These are phyloP conservation scores for Chaetoceros tenuissimus DNA, from an alignment of 108 stramenopile species.

Conservation along the genomic window DNA sequence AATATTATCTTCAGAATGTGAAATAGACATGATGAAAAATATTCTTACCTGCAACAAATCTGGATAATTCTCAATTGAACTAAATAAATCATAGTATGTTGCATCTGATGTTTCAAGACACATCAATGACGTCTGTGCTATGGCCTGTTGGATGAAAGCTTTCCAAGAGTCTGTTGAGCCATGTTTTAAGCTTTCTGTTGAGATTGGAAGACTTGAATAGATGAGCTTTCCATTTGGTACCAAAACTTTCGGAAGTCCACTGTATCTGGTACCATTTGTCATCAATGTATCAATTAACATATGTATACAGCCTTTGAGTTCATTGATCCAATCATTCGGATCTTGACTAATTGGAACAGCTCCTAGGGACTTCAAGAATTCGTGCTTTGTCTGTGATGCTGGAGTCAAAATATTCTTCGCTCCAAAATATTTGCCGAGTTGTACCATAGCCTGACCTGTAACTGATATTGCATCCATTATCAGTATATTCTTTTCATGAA, in stretches of 20 bases:
- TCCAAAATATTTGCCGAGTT: constrained; percentile 18
- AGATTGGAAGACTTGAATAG: background rate
- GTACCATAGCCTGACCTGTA: constrained; percentile 20
- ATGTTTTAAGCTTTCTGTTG: background rate
- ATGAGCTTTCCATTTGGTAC: background rate
- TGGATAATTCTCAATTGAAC: background rate
- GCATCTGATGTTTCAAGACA: background rate
- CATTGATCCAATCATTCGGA: constrained; percentile 8
- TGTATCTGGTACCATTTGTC: constrained; percentile 1
- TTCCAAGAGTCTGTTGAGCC: constrained; percentile 1
- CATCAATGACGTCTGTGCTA: background rate
- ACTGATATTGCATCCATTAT: constrained; percentile 16
- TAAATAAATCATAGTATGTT: background rate
- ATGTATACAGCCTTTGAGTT: constrained; percentile 19
- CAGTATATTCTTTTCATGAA: constrained; percentile 15
- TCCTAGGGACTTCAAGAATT: constrained; percentile 2
- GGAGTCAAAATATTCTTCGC: constrained; percentile 13
- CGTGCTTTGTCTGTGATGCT: background rate
- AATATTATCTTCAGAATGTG: background rate
- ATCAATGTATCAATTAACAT: constrained; percentile 24
- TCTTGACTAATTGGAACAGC: constrained; percentile 9
- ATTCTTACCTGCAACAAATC: constrained; percentile 3
- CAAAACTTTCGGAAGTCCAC: background rate
- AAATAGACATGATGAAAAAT: constrained; percentile 1
- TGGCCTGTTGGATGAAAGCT: background rate